Base-by-base conservation (phyloP, 768 basidiomycete genomes). In the Lactifluus pinguis region DNA sequence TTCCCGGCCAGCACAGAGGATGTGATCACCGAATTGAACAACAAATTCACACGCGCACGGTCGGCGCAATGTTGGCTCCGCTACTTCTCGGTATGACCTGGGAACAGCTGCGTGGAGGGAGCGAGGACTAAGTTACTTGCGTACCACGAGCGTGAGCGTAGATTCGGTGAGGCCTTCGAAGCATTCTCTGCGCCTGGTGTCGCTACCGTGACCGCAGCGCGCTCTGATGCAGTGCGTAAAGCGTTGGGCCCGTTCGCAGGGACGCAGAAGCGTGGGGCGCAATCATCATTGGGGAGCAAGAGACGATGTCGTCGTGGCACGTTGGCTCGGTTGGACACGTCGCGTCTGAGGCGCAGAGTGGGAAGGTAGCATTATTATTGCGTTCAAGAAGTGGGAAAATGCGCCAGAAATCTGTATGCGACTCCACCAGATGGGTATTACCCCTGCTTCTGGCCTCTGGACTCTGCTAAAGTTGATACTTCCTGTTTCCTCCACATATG, bases 311-410 rank as follows among this genome's bases (percentile, higher is more conserved):
- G 2, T 25, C 2, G 25, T 25, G 25, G 25, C 25, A 25, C 25
- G 25, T 25, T 67, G 68, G 45, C 55, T 77, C 9, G 29, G 67
- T 0, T 77, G 71, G 69, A 55, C 71, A 9, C 76, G 70, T 63
- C 64, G 63, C 13, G 39, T 75, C 2, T 69, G 69, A 50, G 75
- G 76, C 8, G 69, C 71, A 56, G 72, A 76, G 54, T 81, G 15
- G 62, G 60, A 45, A 69, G 61, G 29, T 76, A 73, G 75, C 69
- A 78, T 53, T 51, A 57, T 25, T 25, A 25, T 25, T 13, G 54
- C 54, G 11, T 62, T 63, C 17, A 41, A 41, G 25, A 41, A 41
- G 25, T 57, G 54, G 60, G 63, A 64, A 7, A 57, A 61, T 5
- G 55, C 57, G 29, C 55, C 49, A 25, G 25, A 25, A 25, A 29